Evolutionary conservation across 768 basidiomycete species (phyloP), one percentile per base, ranked within the genome.

Genomic region (Leccinum uliginosum): DNA sequence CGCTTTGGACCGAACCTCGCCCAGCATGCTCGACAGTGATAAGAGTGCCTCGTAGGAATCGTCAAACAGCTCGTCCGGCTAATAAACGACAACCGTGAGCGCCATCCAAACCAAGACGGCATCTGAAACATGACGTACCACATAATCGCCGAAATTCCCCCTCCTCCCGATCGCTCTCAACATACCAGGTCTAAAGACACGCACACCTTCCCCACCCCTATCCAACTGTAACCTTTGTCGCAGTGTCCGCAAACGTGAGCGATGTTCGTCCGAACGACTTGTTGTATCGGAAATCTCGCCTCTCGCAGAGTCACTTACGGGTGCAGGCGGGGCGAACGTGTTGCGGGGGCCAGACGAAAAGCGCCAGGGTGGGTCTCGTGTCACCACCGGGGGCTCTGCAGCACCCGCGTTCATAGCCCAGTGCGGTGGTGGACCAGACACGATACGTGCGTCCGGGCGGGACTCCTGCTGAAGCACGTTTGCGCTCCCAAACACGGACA

Each of bases 21-120:
- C 87, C 44, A 91, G 69, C 17, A 81, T 69, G 14, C 76, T 76
- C 34, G 83, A 77, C 47, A 91, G 71, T 3, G 79, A 78, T 19
- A 90, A 61, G 51, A 91, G 68, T 38, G 75, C 81, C 67, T 92
- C 90, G 62, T 91, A 91, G 2, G 89, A 91, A 6, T 78, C 70
- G 59, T 90, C 87, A 66, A 89, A 86, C 59, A 89, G 79, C 64
- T 91, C 87, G 57, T 91, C 89, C 52, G 83, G 82, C 87, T 88
- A 62, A 19, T 6, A 58, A 27, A 51, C 46, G 10, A 26, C 40
- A 6, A 26, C 15, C 46, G 38, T 49, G 26, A 66, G 59, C n/a
- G 55, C 52, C 29, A 44, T 32, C 32, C 56, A 55, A 54, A 56
- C 14, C 30, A 15, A 54, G 50, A 40, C 8, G 21, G 5, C 30